phyloP scores from a whole-genome alignment of 805 yeast species.

The Metschnikowia peoriensis region DNA sequence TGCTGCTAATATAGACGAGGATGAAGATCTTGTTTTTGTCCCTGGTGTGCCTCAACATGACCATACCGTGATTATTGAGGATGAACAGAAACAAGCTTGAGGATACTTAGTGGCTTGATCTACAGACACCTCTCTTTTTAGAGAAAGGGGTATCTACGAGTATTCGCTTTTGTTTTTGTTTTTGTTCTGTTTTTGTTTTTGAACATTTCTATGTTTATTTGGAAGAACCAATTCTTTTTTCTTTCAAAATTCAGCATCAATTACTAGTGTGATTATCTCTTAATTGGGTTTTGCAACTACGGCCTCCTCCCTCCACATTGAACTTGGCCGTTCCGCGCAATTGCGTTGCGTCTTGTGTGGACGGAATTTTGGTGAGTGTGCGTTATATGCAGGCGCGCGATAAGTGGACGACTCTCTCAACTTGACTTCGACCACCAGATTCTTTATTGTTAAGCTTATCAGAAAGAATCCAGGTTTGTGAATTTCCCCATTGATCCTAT shows the following conservation, averaged over 20 bases:
- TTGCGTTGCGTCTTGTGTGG: background rate
- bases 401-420: background rate
- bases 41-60: slow-evolving; percentile 40
- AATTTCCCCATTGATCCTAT: background rate
- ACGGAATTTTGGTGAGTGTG: no score
- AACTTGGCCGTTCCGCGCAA: background rate
- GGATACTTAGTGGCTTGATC: background rate
- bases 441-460: no score
- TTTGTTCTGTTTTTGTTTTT: no score
- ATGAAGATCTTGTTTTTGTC: slow-evolving; percentile 34
- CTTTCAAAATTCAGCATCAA: no score
- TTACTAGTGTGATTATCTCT: no score
- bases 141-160: background rate
- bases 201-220: no score
- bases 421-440: no score
- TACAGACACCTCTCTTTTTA: background rate
- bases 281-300: no score
- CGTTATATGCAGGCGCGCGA: background rate
- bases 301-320: background rate
- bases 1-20: slow-evolving; percentile 33
- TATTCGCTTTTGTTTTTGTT: background rate
- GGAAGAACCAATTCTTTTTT: no score
- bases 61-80: slow-evolving; percentile 34
- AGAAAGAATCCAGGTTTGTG: background rate
- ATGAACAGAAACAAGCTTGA: slow-evolving; percentile 1